Percentiles rank a stretch among this genome's conserved stretches.
Conservation (phyloP, 345 rosid species). For the Gossypium arboreum region DNA sequence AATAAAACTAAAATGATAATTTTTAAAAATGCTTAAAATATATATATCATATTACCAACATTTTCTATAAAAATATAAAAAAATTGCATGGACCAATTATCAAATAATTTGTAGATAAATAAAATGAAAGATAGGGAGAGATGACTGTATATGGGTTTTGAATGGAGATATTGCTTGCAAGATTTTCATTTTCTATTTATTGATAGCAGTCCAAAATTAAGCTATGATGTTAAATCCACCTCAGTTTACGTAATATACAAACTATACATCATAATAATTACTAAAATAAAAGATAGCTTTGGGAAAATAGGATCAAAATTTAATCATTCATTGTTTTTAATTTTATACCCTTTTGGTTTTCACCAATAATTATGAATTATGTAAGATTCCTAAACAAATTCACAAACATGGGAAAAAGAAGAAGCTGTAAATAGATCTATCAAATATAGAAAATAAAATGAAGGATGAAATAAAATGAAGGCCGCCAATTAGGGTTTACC, state of each 20-base stretch:
- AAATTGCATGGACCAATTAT: too few relatives aligned
- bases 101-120: too few relatives aligned
- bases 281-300: not conserved
- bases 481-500: slow-evolving; percentile 12
- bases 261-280: not conserved
- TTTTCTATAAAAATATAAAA: too few relatives aligned
- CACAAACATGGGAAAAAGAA: not conserved
- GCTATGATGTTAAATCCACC: not conserved
- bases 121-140: too few relatives aligned
- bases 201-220: not conserved
- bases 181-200: not conserved
- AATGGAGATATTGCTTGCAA: not conserved
- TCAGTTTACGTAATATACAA: not conserved
- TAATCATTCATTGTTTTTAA: not conserved
- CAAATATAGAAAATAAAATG: not conserved
- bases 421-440: not conserved
- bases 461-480: not conserved
- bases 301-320: not conserved
- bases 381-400: not conserved
- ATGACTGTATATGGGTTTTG: too few relatives aligned
- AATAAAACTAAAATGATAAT: not conserved
- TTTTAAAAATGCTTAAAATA: not conserved
- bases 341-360: too few relatives aligned
- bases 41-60: too few relatives aligned
- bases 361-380: not conserved